These are phyloP conservation scores for Hanseniaspora hatyaiensis DNA, from an alignment of 805 yeast species.

Conservation along the genomic window DNA sequence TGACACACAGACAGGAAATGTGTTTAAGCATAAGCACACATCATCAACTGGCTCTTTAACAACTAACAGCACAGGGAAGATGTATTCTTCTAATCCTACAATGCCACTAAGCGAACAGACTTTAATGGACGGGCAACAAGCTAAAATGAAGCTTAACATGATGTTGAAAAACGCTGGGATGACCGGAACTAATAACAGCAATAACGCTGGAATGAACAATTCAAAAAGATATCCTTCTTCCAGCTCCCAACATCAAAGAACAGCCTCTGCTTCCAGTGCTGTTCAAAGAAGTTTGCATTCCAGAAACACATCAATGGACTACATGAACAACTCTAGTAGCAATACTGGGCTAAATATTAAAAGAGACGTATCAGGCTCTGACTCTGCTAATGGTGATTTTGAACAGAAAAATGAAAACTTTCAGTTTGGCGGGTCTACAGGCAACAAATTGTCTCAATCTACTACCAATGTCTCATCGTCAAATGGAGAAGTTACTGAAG, in stretches of 20 bases:
- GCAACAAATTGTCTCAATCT: background rate
- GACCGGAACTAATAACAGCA: no score
- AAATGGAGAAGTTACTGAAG: slow-evolving; percentile 21
- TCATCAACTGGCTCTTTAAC: background rate
- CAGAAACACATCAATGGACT: slow-evolving; percentile 12
- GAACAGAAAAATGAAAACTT: slow-evolving; percentile 1
- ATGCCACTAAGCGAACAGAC: slow-evolving; percentile 16
- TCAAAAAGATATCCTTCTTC: slow-evolving; percentile 7
- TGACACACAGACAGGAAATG: background rate
- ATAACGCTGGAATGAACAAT: no score
- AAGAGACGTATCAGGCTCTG: background rate
- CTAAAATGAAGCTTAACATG: slow-evolving; percentile 11
- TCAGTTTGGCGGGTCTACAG: slow-evolving; percentile 17
- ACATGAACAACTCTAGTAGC: slow-evolving; percentile 3
- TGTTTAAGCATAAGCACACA: background rate
- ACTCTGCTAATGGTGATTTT: slow-evolving; percentile 2
- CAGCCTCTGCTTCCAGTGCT: slow-evolving; percentile 6
- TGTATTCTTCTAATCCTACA: slow-evolving; percentile 13
- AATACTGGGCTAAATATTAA: no score
- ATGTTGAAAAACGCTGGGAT: slow-evolving; percentile 3
- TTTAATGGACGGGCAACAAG: slow-evolving; percentile 15
- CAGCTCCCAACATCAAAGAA: slow-evolving; percentile 3
- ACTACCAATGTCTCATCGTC: background rate
- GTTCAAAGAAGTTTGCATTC: slow-evolving; percentile 13
- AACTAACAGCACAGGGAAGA: no score